Evolutionary conservation across 176 grass and related monocot genomes (phyloP).

Genomic region (Oryza meridionalis): DNA sequence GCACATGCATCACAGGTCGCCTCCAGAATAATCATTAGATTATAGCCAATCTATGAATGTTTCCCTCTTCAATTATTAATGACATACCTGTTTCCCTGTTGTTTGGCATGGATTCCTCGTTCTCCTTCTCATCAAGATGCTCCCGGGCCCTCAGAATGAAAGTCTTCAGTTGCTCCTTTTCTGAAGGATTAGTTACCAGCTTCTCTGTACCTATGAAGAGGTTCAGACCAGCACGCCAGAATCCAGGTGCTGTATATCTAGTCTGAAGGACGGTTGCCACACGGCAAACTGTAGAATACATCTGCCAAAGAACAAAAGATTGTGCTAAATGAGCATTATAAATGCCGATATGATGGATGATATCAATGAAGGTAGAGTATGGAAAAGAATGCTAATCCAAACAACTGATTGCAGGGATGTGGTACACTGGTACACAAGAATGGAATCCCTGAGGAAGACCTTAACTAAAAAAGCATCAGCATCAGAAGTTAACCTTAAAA

Average conservation of each 20-base stretch:
- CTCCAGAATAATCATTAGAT: slow-evolving; percentile 1
- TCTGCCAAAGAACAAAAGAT: slow-evolving; percentile 43
- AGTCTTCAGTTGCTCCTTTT: slow-evolving; percentile 74
- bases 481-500: neutral
- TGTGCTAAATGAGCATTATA: neutral
- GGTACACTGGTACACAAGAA: neutral
- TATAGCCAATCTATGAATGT: slow-evolving; percentile 8
- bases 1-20: neutral
- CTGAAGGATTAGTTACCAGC: slow-evolving; percentile 50
- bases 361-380: neutral
- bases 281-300: slow-evolving; percentile 74
- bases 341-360: slow-evolving; percentile 20
- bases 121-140: slow-evolving; percentile 74
- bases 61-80: slow-evolving; percentile 22
- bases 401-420: slow-evolving; percentile 2
- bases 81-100: slow-evolving; percentile 65
- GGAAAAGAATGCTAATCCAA: slow-evolving; percentile 5
- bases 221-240: slow-evolving; percentile 83
- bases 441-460: neutral
- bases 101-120: slow-evolving; percentile 57
- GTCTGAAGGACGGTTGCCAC: slow-evolving; percentile 86
- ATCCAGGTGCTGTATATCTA: slow-evolving; percentile 84
- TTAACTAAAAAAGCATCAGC: neutral
- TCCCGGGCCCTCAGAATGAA: slow-evolving; percentile 72
- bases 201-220: slow-evolving; percentile 77